Evolutionary conservation across 2,329 filamentous ascomycete species (phyloP), one percentile per base, ranked within the genome.

Genomic region (Huntiella bhutanensis): DNA sequence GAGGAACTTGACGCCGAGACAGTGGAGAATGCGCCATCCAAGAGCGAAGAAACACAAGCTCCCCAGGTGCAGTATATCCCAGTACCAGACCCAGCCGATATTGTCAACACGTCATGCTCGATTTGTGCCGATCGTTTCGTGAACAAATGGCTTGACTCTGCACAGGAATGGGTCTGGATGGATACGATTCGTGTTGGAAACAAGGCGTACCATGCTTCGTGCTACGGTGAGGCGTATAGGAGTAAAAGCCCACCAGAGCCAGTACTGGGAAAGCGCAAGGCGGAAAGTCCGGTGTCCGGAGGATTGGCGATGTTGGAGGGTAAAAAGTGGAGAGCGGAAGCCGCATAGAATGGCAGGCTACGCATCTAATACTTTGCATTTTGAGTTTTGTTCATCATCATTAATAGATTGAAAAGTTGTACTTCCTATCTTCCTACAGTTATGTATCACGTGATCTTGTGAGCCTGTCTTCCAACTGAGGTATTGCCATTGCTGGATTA

Each of bases 41-140:
- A 60, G 54, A 67, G 55, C 44, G 59, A 53, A 52, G 67, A 52
- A 33, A 70, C 73, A 48, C 70, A 69, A n/a, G 41, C 45, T 48
- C 59, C 61, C 17, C 72, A 75, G 51, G 69, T 77, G 48, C 73
- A 78, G 54, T 94, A 82, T 58, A 81, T 98, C 10, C 75, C 78
- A 2, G 87, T 91, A 1, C 91, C 88, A 0, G 82, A 87, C 43
- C 81, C 88, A 53, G 72, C 77, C 13, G 71, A 75, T 19, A 69
- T 82, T 19, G 74, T 80, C 49, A 87, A 85, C 57, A 80, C 75
- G 12, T 72, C 82, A 1, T 98, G 91, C 57, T 85, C 86, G 2
- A 93, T 98, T 54, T 96, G 91, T 60, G 87, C 94, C 60, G 91
- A 98, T 59, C 81, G 82, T 53, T 96, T 98, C 55, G 82, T 92